These are phyloP conservation scores for Mentha longifolia DNA, from an alignment of 257 asterid genomes.

Conservation along the genomic window DNA sequence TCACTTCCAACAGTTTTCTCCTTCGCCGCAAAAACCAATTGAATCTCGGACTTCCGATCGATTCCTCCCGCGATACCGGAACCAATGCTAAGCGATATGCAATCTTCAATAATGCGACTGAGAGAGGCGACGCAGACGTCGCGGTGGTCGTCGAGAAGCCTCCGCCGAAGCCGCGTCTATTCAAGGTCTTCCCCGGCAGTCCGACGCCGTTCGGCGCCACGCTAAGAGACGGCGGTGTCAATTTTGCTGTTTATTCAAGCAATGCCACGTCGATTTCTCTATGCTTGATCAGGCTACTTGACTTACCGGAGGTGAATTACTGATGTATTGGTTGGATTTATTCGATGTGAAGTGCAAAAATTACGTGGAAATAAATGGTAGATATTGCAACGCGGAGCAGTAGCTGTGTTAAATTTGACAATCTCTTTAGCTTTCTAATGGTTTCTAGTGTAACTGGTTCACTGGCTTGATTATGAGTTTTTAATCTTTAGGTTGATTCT, in stretches of 20 bases:
- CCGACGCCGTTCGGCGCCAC: constrained; percentile 97
- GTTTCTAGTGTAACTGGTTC: neutral
- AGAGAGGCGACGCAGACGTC: constrained; percentile 57
- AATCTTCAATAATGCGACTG: constrained; percentile 37
- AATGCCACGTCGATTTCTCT: constrained; percentile 76
- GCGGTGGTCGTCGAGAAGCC: constrained; percentile 72
- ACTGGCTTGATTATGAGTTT: constrained; percentile 5
- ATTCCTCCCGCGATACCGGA: neutral
- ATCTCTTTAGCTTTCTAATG: constrained; percentile 3
- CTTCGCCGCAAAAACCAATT: constrained; percentile 32
- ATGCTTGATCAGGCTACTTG: constrained; percentile 71
- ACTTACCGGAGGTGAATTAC: constrained; percentile 58
- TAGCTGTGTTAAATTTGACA: neutral
- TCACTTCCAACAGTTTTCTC: constrained; percentile 24
- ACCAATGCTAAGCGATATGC: constrained; percentile 26
- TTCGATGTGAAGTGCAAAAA: neutral
- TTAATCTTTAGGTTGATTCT: neutral
- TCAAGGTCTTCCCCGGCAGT: constrained; percentile 67
- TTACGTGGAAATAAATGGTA: neutral
- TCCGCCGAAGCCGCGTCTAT: constrained; percentile 42
- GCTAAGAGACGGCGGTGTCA: constrained; percentile 79
- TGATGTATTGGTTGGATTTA: constrained; percentile 5
- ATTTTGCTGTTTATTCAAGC: constrained; percentile 68
- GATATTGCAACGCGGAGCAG: neutral
- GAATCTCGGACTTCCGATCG: constrained; percentile 30